Evolutionary conservation across 2,329 filamentous ascomycete species (phyloP).

Genomic region (Emergomyces pasteurianus): DNA sequence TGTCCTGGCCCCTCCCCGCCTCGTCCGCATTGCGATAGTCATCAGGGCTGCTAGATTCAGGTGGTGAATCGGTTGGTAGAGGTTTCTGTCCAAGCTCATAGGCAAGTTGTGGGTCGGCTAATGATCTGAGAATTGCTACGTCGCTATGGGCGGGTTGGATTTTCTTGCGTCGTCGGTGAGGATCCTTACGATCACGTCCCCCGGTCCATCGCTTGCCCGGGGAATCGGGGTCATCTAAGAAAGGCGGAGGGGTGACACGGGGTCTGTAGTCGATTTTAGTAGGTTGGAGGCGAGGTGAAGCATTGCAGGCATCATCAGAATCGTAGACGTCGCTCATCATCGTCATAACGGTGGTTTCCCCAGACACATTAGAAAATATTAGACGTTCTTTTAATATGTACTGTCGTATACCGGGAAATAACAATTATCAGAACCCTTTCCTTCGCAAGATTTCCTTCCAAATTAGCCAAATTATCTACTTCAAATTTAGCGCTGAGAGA

Average conservation of each 20-base stretch:
- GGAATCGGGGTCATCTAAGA: constrained; percentile 17
- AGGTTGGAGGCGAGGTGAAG: constrained; percentile 26
- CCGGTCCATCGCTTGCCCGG: constrained; percentile 20
- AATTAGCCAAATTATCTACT: neutral
- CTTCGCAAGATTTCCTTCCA: neutral
- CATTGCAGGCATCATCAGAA: constrained; percentile 26
- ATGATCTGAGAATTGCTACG: constrained; percentile 53
- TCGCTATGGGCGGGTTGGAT: constrained; percentile 41
- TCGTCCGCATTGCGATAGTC: neutral
- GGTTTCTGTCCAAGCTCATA: constrained; percentile 12
- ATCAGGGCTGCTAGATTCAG: neutral
- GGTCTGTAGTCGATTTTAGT: constrained; percentile 21
- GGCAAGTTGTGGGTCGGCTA: constrained; percentile 56
- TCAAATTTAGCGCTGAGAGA: neutral
- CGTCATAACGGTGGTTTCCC: constrained; percentile 23
- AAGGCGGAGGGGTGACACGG: constrained; percentile 24
- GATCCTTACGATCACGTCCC: constrained; percentile 26
- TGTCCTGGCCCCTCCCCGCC: neutral
- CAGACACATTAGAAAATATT: constrained; percentile 17
- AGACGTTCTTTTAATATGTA: neutral
- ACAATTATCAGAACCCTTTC: neutral
- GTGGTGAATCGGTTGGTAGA: constrained; percentile 2
- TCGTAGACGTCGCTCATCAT: constrained; percentile 31
- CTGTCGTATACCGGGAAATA: neutral
- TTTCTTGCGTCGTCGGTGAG: constrained; percentile 12